Conservation (phyloP, 805 yeast genomes). For the Candida piceae region DNA sequence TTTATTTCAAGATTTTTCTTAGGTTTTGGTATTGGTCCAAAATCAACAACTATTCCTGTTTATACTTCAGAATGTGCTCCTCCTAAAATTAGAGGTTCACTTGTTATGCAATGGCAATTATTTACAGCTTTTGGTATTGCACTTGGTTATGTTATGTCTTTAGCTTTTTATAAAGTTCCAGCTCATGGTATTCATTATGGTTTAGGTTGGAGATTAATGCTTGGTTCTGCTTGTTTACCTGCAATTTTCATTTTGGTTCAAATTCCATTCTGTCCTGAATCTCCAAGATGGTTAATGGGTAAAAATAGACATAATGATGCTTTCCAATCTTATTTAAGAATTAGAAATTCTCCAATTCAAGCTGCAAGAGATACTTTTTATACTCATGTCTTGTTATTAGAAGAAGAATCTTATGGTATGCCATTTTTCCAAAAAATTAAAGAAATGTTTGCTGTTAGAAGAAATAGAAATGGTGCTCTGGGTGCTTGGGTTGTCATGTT, state of each 20-base stretch:
- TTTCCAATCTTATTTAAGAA: slow-evolving; percentile 41
- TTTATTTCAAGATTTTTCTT: slow-evolving; percentile 60
- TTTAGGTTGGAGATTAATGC: slow-evolving; percentile 66
- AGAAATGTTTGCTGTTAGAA: slow-evolving; percentile 64
- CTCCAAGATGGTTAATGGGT: slow-evolving; percentile 77
- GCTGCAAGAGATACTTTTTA: slow-evolving; percentile 73
- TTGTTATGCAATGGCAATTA: slow-evolving; percentile 72
- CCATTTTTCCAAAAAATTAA: slow-evolving; percentile 43
- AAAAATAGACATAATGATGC: slow-evolving; percentile 59
- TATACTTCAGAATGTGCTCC: slow-evolving; percentile 66
- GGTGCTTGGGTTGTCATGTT: slow-evolving; percentile 82
- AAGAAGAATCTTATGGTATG: slow-evolving; percentile 48
- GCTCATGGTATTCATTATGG: slow-evolving; percentile 42
- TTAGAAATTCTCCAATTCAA: slow-evolving; percentile 47
- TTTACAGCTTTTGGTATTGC: slow-evolving; percentile 73
- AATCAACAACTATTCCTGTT: slow-evolving; percentile 72
- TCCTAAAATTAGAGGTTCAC: slow-evolving; percentile 55
- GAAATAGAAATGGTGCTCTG: slow-evolving; percentile 78
- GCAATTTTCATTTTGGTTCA: slow-evolving; percentile 56
- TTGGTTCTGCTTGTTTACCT: slow-evolving; percentile 64
- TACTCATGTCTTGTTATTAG: slow-evolving; percentile 58
- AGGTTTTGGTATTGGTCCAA: slow-evolving; percentile 70
- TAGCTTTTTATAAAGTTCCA: slow-evolving; percentile 57
- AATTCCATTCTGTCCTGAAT: slow-evolving; percentile 66
- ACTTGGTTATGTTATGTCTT: slow-evolving; percentile 61